These are phyloP conservation scores for Dendrobium nobile DNA, from an alignment of 106 monocot genomes.

Conservation along the genomic window DNA sequence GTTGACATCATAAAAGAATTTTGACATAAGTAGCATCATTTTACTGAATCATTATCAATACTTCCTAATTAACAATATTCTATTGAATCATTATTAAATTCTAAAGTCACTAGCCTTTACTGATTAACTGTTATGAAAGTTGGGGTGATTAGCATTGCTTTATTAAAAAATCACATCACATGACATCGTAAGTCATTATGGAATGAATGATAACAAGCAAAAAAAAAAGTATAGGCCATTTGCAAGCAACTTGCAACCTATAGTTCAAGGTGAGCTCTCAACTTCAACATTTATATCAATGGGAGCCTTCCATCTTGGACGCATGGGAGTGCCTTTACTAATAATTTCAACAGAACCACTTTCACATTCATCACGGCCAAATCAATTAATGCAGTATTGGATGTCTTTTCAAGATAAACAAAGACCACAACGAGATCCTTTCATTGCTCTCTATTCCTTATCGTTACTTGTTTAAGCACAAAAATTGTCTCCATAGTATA, in stretches of 20 bases:
- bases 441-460: background rate
- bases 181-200: background rate
- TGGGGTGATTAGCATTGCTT: background rate
- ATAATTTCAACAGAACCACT: too few species aligned
- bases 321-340: background rate
- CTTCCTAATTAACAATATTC: background rate
- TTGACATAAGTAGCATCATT: background rate
- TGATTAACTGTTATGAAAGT: background rate
- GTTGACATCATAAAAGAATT: background rate
- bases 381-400: background rate
- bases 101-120: background rate
- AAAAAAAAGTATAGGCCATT: background rate
- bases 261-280: background rate
- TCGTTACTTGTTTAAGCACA: background rate
- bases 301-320: background rate
- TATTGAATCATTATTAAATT: background rate
- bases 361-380: background rate
- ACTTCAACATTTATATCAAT: background rate
- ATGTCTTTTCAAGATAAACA: background rate
- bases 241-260: background rate
- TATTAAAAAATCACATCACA: background rate
- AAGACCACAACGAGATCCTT: background rate
- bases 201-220: background rate
- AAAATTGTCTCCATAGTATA: background rate
- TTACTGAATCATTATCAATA: background rate